phyloP scores from a whole-genome alignment of 2,329 filamentous ascomycete genomes.

The Botrytis galanthina region DNA sequence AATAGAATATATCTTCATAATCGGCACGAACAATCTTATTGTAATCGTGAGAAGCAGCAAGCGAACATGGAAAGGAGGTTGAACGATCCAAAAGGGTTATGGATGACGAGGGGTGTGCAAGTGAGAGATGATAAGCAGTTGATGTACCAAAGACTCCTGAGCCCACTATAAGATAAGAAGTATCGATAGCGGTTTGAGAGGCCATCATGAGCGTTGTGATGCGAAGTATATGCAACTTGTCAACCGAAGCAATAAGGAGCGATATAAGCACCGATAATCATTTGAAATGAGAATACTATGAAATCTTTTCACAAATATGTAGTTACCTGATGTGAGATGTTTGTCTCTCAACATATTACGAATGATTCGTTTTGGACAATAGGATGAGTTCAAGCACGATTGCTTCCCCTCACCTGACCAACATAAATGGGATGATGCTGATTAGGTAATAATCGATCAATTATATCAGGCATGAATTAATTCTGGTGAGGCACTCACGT shows the following conservation, averaged over 20 bases:
- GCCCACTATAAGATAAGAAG: slow-evolving; percentile 47
- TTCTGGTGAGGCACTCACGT: neutral
- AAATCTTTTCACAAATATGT: neutral
- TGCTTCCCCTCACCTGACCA: neutral
- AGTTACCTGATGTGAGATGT: neutral
- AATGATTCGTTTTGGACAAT: neutral
- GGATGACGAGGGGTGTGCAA: slow-evolving; percentile 40
- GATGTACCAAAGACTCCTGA: slow-evolving; percentile 52
- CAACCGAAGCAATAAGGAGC: neutral
- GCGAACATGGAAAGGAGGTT: slow-evolving; percentile 39
- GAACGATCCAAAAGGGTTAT: slow-evolving; percentile 47
- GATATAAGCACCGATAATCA: neutral
- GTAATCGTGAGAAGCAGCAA: slow-evolving; percentile 57
- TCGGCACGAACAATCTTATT: slow-evolving; percentile 60
- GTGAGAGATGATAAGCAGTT: slow-evolving; percentile 50
- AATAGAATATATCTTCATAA: slow-evolving; percentile 55
- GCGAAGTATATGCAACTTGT: neutral
- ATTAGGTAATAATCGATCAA: neutral
- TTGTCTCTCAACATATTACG: neutral
- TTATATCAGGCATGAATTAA: neutral
- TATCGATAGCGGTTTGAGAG: neutral
- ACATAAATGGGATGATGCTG: neutral
- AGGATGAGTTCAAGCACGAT: neutral
- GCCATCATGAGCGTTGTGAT: neutral
- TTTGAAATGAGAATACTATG: neutral